A percentile compares a stretch with the other conserved stretches of the same genome.
Evolutionary conservation across 208 protist genomes (phyloP).

Genomic region (Trypanosoma scelopori): DNA sequence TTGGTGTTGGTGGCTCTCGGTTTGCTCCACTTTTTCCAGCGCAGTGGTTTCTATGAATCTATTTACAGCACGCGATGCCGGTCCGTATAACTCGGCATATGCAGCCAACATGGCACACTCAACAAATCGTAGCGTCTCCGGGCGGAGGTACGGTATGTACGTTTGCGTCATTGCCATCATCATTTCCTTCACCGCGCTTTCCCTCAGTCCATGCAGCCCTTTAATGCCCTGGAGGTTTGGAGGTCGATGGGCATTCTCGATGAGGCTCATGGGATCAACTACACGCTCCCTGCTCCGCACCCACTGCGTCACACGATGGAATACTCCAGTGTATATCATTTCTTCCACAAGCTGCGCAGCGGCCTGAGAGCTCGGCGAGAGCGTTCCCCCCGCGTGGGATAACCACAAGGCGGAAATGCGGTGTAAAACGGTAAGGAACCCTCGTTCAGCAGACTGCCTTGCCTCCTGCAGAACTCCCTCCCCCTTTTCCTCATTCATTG

Average conservation of each 20-base stretch:
- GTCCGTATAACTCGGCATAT: constrained; percentile 81
- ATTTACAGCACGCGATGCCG: constrained; percentile 30
- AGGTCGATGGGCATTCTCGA: constrained; percentile 28
- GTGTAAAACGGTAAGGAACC: constrained; percentile 48
- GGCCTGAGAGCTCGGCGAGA: constrained; percentile 16
- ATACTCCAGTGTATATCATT: constrained; percentile 20
- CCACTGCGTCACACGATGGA: constrained; percentile 32
- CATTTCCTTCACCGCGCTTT: constrained; percentile 46
- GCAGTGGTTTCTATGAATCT: constrained; percentile 17
- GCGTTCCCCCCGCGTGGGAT: constrained; percentile 16
- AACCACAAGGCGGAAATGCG: constrained; percentile 53
- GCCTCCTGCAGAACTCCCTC: constrained; percentile 6
- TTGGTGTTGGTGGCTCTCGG: constrained; percentile 3
- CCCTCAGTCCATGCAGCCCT: constrained; percentile 38
- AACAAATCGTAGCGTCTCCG: constrained; percentile 66
- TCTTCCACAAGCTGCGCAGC: constrained; percentile 27
- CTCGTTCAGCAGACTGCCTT: constrained; percentile 17
- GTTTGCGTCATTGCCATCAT: constrained; percentile 55
- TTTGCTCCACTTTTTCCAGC: not conserved
- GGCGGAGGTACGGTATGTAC: constrained; percentile 73
- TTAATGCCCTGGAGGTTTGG: constrained; percentile 45
- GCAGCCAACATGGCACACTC: constrained; percentile 61
- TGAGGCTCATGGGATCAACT: constrained; percentile 3
- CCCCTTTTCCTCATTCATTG: not conserved
- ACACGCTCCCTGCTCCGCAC: constrained; percentile 20